Base-by-base conservation (phyloP, 805 yeast genomes). In the Starmera pachycereana region DNA sequence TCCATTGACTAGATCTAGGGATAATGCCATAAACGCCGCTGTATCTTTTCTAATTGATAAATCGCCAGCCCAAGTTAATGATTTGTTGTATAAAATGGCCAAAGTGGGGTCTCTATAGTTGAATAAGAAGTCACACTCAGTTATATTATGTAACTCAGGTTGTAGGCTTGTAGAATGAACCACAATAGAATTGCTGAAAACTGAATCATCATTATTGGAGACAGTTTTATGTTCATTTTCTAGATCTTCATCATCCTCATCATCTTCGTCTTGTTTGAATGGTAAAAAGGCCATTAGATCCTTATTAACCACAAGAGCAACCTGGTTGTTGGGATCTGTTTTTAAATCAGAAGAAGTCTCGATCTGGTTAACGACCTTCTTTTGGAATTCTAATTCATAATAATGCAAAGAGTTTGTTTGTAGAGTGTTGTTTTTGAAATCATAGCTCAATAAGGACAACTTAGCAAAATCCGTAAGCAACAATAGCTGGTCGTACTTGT, bases 71-170 rank as follows among this genome's bases (percentile, higher is more conserved):
- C 96, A 86, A 0, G 88, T 76, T 14, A 72, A 66, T 13, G 61
- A 63, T 29, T 76, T 74, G 39, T 77, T 72, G 45, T 64, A 74
- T 25, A 87, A 54, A 5, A 87, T 68, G 0, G 82, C 90, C 16
- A 87, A 48, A 0, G 97, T 89, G 0, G 97, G 95, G 43, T 81
- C 92, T 47, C 81, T 65, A 53, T 86, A 90, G 41, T 80, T 80
- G 52, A 77, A 60, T 32, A 90, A 58, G 54, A 84, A 89, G 37
- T 75, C 76, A 48, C 81, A 68, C 53, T 85, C 95, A 2, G 81
- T 65, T 12, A 92, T 74, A 45, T 78, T 76, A 16, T 66, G 60
- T 35, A 88, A 68, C 5, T 73, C 66, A 0, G 74, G 50, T 47
- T 80, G 78, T 32, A 90, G 61, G 22, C 71, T 63, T 1, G 71